phyloP scores from a whole-genome alignment of 2,329 filamentous ascomycete species.

The Lizonia empirigonia region DNA sequence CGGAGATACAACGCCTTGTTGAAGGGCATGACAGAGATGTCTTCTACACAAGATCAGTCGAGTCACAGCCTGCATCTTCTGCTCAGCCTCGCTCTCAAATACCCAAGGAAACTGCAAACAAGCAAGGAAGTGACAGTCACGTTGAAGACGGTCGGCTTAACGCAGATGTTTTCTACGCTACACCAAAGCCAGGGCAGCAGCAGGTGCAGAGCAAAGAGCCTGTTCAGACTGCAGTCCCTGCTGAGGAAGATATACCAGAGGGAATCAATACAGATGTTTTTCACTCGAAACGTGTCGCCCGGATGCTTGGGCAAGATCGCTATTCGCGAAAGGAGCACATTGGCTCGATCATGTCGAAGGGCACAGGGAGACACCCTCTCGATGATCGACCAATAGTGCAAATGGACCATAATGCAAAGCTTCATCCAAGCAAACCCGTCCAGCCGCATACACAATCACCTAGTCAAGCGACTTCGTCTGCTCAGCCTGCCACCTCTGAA shows the following conservation, averaged over 20 bases:
- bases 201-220: conserved; percentile 26
- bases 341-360: conserved; percentile 34
- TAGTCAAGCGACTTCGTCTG: conserved; percentile 2
- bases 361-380: conserved; percentile 38
- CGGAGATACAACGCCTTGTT: conserved; percentile 33
- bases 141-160: conserved; percentile 56
- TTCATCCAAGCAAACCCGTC: conserved; percentile 25
- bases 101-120: conserved; percentile 57
- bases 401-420: conserved; percentile 47
- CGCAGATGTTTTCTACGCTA: conserved; percentile 60
- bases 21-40: conserved; percentile 59
- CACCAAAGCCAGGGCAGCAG: conserved; percentile 32
- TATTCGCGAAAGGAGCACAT: conserved; percentile 42
- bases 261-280: conserved; percentile 67
- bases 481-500: conserved; percentile 25
- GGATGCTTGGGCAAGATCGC: conserved; percentile 57
- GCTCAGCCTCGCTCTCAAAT: conserved; percentile 62
- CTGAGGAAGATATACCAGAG: conserved; percentile 58
- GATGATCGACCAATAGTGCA: conserved; percentile 47
- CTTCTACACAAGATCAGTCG: conserved; percentile 59
- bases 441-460: conserved; percentile 22
- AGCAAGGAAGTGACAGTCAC: conserved; percentile 52
- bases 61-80: conserved; percentile 55
- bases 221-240: conserved; percentile 37
- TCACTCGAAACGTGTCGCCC: conserved; percentile 63